Conservation (phyloP, 176 grass and related monocot genomes). For the Thinopyrum elongatum region DNA sequence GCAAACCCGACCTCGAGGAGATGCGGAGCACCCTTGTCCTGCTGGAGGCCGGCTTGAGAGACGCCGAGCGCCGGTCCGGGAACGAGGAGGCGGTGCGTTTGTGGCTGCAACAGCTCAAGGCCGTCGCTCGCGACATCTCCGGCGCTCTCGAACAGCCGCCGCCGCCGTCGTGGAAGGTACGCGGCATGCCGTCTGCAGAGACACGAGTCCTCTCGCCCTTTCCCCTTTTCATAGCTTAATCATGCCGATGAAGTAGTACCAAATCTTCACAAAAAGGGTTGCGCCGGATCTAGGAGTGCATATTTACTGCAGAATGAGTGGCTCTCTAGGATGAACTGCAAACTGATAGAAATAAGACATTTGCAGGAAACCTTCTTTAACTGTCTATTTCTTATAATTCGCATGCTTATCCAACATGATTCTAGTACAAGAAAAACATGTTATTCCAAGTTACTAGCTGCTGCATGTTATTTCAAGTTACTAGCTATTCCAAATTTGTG, state of each 20-base stretch:
- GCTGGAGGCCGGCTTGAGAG: neutral
- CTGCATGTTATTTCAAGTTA: no score
- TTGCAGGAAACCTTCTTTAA: neutral
- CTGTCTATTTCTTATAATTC: no score
- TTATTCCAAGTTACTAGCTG: no score
- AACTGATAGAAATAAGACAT: neutral
- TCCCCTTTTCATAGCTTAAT: no score
- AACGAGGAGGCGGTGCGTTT: neutral
- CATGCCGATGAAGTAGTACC: no score
- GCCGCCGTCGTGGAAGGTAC: neutral
- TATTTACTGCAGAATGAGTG: no score
- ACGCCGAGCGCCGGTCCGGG: neutral
- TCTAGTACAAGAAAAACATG: no score
- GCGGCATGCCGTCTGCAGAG: neutral
- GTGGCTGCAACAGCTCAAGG: neutral
- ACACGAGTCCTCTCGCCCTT: no score
- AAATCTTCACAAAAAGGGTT: neutral
- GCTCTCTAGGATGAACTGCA: neutral
- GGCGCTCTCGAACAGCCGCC: neutral
- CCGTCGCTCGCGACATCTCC: neutral
- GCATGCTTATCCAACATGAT: no score
- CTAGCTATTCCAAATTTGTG: no score
- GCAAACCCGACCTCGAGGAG: neutral
- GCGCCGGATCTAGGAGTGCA: neutral
- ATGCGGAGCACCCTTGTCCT: neutral